These are phyloP conservation scores for Monosporascus sp. DNA, from an alignment of 2,329 filamentous ascomycete genomes.

Conservation along the genomic window DNA sequence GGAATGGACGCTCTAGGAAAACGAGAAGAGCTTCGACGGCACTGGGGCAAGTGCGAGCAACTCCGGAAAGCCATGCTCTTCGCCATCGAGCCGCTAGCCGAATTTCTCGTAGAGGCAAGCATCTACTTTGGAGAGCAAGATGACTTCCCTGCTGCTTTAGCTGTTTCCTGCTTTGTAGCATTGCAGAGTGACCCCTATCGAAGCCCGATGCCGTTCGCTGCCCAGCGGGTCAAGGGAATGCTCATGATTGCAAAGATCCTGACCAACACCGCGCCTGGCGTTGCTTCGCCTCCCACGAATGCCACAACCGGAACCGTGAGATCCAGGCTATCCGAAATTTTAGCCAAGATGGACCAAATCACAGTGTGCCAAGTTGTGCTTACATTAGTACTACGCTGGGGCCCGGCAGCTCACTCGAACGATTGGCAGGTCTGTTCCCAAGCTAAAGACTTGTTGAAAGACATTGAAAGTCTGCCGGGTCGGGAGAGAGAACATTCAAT, in stretches of 20 bases:
- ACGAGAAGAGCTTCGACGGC: slow-evolving; percentile 23
- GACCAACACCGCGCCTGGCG: slow-evolving; percentile 40
- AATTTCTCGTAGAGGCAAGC: slow-evolving; percentile 39
- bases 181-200: slow-evolving; percentile 46
- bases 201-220: slow-evolving; percentile 45
- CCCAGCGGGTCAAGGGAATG: slow-evolving; percentile 45
- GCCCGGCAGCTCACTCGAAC: slow-evolving; percentile 35
- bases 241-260: slow-evolving; percentile 49
- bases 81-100: slow-evolving; percentile 45
- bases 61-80: slow-evolving; percentile 35
- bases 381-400: slow-evolving; percentile 40
- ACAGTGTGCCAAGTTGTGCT: slow-evolving; percentile 50
- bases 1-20: slow-evolving; percentile 5
- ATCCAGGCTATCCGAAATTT: slow-evolving; percentile 16
- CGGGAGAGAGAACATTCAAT: slow-evolving; percentile 40
- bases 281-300: slow-evolving; percentile 16
- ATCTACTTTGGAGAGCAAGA: slow-evolving; percentile 39
- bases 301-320: slow-evolving; percentile 7
- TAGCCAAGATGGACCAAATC: slow-evolving; percentile 46
- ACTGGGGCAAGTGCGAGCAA: slow-evolving; percentile 34
- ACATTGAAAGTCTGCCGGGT: slow-evolving; percentile 42
- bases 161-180: slow-evolving; percentile 43
- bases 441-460: slow-evolving; percentile 43
- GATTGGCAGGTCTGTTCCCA: slow-evolving; percentile 41
- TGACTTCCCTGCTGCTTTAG: slow-evolving; percentile 40